Evolutionary conservation across 352 stramenopile species (phyloP), one percentile per base, ranked within the genome.

Genomic region (Globisporangium cederbergense): DNA sequence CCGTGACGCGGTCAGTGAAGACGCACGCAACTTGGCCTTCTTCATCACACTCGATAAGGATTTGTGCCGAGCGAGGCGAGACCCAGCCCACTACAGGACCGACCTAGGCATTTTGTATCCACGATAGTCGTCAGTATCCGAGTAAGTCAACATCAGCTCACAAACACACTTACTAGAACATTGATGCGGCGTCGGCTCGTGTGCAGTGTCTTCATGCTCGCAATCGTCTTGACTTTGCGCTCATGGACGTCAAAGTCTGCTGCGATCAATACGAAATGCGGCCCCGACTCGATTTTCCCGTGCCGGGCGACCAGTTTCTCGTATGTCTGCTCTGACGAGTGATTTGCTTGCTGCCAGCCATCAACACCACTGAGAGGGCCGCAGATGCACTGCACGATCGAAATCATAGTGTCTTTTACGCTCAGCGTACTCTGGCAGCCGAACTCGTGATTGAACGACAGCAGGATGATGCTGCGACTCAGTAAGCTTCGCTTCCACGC

Each of bases 21-120:
- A 80, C 54, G 25, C 79, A 86, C 40, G 56, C 25, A 18, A 86
- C 34, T 13, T 80, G 62, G 4, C 59, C 61, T 42, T 82, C 77
- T 43, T 55, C 59, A 36, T 80, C 71, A 16, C 70, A 72, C 63
- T 86, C 79, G 25, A 89, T 55, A 30, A 87, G 57, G 40, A 87
- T 70, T 34, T 60, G 64, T 50, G 74, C 76, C 1, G 58, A 52
- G 1, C 55, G 66, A 62, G 62, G 49, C 0, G 75, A 69, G 5
- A 85, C 75, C 25, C 60, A 74, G 16, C 79, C 79, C 20, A 88
- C 58, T 14, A 86, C 58, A 20, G 79, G 79, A 20, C 77, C 79
- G 16, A 88, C 38, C 70, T 83, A 32, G 16, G 22, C 34, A 49
- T 14, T 4, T 42, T 42, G 9, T 14, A 25, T 8, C 36, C 25